Evolutionary conservation across 768 basidiomycete genomes (phyloP).

Genomic region (Lactifluus echinatus): DNA sequence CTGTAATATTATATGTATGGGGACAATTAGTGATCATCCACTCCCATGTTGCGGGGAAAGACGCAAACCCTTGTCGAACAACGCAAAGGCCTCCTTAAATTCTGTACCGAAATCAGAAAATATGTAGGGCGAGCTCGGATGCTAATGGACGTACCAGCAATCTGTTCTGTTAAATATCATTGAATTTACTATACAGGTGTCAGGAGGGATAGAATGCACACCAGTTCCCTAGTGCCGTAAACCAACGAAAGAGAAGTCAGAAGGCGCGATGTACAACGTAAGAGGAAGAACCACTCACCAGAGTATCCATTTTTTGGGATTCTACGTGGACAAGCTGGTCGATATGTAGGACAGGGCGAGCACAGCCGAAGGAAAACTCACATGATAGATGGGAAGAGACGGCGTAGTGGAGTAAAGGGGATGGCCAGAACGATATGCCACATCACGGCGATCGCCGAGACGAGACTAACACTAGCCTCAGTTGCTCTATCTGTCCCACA

Average conservation of each 20-base stretch:
- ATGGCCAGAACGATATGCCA: not conserved
- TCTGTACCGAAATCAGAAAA: slow-evolving; percentile 38
- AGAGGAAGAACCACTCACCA: slow-evolving; percentile 35
- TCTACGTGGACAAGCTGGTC: slow-evolving; percentile 1
- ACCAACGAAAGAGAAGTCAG: no score
- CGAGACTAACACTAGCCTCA: not conserved
- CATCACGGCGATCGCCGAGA: slow-evolving; percentile 16
- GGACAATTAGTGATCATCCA: not conserved
- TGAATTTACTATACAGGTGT: not conserved
- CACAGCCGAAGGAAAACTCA: not conserved
- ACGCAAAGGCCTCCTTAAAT: slow-evolving; percentile 98
- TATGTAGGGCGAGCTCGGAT: not conserved
- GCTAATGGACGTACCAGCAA: slow-evolving; percentile 54
- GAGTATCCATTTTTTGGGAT: slow-evolving; percentile 38
- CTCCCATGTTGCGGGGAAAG: not conserved
- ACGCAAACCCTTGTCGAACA: slow-evolving; percentile 85
- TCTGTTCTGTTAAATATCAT: slow-evolving; percentile 60
- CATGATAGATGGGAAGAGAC: not conserved
- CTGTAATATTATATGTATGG: slow-evolving; percentile 37
- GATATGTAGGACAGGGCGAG: not conserved
- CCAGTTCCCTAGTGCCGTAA: slow-evolving; percentile 44
- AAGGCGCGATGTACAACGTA: no score
- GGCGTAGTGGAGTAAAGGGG: not conserved
- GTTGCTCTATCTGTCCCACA: no score
- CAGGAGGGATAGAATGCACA: slow-evolving; percentile 27